Conservation (phyloP, 1,284 basidiomycete species). For the Acaromyces ingoldii region DNA sequence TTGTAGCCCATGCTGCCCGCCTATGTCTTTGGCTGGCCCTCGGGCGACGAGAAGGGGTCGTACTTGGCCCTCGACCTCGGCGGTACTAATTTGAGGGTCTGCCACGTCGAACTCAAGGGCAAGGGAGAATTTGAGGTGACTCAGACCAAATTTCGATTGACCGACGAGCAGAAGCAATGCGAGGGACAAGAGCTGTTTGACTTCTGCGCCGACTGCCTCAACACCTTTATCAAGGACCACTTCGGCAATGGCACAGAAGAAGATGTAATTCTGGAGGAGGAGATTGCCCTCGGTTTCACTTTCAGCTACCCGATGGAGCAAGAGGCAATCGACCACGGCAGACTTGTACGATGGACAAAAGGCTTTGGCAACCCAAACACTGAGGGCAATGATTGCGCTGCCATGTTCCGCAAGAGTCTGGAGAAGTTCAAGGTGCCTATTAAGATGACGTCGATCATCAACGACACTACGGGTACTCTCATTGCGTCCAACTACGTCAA, state of each 20-base stretch:
- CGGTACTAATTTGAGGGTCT: constrained; percentile 90
- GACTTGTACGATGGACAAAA: constrained; percentile 96
- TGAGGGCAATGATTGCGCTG: constrained; percentile 86
- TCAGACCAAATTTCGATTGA: constrained; percentile 92
- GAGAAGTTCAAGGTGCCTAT: constrained; percentile 58
- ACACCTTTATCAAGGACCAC: constrained; percentile 79
- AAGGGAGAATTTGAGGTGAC: constrained; percentile 95
- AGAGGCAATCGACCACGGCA: constrained; percentile 87
- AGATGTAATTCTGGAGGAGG: constrained; percentile 64
- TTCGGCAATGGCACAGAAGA: constrained; percentile 55
- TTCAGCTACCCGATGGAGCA: constrained; percentile 62
- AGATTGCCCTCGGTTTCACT: constrained; percentile 85
- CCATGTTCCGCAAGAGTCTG: constrained; percentile 81
- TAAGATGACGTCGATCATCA: constrained; percentile 54
- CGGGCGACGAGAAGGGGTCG: constrained; percentile 80
- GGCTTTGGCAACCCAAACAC: constrained; percentile 90
- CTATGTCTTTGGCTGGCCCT: constrained; percentile 94
- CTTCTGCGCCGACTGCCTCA: constrained; percentile 91
- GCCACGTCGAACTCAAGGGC: constrained; percentile 86
- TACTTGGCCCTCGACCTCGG: constrained; percentile 92
- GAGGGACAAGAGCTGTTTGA: constrained; percentile 92
- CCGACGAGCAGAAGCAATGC: constrained; percentile 97
- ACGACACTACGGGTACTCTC: constrained; percentile 94
- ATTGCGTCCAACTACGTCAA: constrained; percentile 96
- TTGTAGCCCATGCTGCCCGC: constrained; percentile 89